These are phyloP conservation scores for Rubus parviflorus DNA, from an alignment of 306 rosid species.

Conservation along the genomic window DNA sequence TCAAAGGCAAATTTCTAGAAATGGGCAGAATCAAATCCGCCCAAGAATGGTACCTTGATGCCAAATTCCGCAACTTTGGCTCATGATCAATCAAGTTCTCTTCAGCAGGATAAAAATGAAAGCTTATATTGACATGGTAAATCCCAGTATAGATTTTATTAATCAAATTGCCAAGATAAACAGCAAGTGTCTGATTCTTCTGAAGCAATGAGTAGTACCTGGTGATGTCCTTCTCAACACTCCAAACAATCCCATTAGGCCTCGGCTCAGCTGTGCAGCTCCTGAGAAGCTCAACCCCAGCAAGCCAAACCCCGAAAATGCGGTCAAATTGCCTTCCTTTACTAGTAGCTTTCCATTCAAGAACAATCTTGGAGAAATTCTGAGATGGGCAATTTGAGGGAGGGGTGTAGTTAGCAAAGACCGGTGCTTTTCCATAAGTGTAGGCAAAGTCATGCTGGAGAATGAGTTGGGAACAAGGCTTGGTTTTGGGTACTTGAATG, in stretches of 20 bases:
- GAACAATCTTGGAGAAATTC: conserved; percentile 53
- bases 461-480: conserved; percentile 56
- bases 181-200: conserved; percentile 66
- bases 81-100: neutral
- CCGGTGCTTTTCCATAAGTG: conserved; percentile 71
- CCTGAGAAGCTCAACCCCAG: conserved; percentile 81
- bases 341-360: conserved; percentile 77
- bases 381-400: conserved; percentile 56
- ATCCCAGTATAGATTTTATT: conserved; percentile 70
- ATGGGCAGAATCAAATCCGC: conserved; percentile 87
- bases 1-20: conserved; percentile 59
- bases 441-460: conserved; percentile 72
- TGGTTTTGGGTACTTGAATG: conserved; percentile 54
- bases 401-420: conserved; percentile 56
- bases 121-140: conserved; percentile 66
- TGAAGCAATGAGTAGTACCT: conserved; percentile 65
- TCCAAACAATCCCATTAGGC: conserved; percentile 79
- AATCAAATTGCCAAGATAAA: conserved; percentile 65
- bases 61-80: conserved; percentile 23
- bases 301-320: conserved; percentile 88
- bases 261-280: conserved; percentile 89
- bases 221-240: conserved; percentile 74
- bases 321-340: conserved; percentile 82
- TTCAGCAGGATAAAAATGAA: conserved; percentile 64
- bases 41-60: conserved; percentile 40